A percentile compares a stretch with the other conserved stretches of the same genome.
Evolutionary conservation across 2,329 filamentous ascomycete genomes (phyloP).

Genomic region (Atkinsonella hypoxylon): DNA sequence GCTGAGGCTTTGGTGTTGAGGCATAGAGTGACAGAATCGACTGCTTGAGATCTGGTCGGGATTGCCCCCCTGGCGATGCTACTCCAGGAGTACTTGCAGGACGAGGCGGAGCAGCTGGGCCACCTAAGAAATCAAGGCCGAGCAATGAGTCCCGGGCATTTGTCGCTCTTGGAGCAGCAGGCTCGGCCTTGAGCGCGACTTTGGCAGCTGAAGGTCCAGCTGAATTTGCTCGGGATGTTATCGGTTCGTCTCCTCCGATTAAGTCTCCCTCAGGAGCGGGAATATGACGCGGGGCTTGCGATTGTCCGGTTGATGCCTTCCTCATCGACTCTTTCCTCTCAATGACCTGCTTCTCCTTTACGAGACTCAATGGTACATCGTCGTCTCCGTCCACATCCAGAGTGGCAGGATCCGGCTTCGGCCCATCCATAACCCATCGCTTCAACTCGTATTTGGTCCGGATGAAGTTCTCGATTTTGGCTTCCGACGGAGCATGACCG

Average conservation of each 20-base stretch:
- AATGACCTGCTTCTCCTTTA: conserved; percentile 54
- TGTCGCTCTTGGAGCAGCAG: conserved; percentile 55
- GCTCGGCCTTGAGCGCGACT: conserved; percentile 46
- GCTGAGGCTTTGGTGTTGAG: conserved; percentile 66
- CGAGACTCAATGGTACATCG: conserved; percentile 54
- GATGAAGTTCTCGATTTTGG: conserved; percentile 99
- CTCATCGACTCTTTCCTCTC: conserved; percentile 47
- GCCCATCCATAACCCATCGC: conserved; percentile 98
- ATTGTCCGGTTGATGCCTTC: conserved; percentile 43
- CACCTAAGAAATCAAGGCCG: conserved; percentile 84
- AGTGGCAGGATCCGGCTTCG: conserved; percentile 82
- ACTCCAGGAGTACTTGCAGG: conserved; percentile 71
- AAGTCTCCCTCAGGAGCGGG: conserved; percentile 56
- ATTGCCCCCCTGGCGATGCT: conserved; percentile 48
- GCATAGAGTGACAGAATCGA: conserved; percentile 94
- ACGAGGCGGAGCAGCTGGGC: conserved; percentile 57
- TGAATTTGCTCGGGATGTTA: conserved; percentile 61
- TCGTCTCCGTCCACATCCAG: conserved; percentile 78
- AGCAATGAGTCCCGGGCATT: conserved; percentile 80
- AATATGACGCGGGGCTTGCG: conserved; percentile 20
- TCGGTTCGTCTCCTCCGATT: conserved; percentile 64
- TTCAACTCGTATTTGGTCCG: conserved; percentile 98
- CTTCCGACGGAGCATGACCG: conserved; percentile 86
- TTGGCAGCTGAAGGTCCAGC: conserved; percentile 51
- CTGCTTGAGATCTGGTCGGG: conserved; percentile 87